Conservation (phyloP, 345 rosid genomes). For the Jatropha curcas region DNA sequence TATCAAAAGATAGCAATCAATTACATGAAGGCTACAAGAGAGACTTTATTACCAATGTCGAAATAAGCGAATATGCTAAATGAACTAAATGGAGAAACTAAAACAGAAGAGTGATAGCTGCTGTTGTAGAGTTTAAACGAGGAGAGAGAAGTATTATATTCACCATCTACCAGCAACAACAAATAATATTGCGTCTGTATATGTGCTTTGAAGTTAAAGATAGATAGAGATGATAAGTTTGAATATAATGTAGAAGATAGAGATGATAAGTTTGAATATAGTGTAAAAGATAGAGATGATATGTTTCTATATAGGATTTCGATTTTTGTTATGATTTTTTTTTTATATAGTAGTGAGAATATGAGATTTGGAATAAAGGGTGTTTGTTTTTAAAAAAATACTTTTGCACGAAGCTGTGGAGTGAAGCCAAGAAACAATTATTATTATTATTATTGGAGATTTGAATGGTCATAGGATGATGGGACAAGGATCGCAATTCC, state of each 20-base stretch:
- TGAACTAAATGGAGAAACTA: constrained; percentile 34
- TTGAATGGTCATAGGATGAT: neutral
- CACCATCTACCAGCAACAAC: constrained; percentile 37
- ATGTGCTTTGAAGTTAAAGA: no score
- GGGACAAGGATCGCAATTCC: neutral
- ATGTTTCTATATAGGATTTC: no score
- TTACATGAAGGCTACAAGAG: no score
- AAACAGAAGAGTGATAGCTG: constrained; percentile 39
- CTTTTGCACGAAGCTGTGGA: constrained; percentile 1
- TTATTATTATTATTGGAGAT: neutral
- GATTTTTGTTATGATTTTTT: neutral
- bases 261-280: no score
- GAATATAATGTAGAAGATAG: no score
- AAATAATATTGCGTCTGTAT: no score
- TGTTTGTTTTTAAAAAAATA: no score
- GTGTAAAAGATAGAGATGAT: no score
- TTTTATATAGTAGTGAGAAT: neutral
- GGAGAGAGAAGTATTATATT: constrained; percentile 59
- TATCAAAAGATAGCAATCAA: no score
- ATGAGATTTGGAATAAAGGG: neutral
- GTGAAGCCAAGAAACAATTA: neutral
- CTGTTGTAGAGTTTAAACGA: constrained; percentile 43
- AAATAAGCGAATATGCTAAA: constrained; percentile 48
- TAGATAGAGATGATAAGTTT: no score
- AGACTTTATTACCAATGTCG: constrained; percentile 38